Evolutionary conservation across 257 asterid species (phyloP).

Genomic region (Solanum virginianum): DNA sequence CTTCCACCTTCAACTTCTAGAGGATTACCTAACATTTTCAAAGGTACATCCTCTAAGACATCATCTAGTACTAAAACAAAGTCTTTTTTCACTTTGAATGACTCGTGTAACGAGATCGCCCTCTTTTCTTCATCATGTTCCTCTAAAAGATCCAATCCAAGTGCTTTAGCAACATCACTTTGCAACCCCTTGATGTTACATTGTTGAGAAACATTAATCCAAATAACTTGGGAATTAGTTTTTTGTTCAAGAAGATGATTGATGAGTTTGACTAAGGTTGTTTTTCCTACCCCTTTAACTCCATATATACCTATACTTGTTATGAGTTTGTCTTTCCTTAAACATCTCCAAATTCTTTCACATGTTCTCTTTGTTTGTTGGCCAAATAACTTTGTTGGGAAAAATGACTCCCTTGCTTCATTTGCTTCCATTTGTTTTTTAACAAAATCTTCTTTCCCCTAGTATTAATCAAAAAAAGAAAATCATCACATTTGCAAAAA

Average conservation of each 20-base stretch:
- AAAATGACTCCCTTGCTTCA: conserved; percentile 2
- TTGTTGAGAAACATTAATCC: conserved; percentile 14
- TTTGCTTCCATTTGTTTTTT: background rate
- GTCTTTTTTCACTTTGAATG: background rate
- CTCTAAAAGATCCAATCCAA: background rate
- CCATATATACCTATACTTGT: conserved; percentile 16
- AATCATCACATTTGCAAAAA: background rate
- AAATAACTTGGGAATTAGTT: conserved; percentile 6
- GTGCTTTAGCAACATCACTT: background rate
- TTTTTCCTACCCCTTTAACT: conserved; percentile 13
- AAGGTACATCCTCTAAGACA: background rate
- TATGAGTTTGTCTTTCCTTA: background rate
- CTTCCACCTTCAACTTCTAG: background rate
- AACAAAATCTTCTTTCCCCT: background rate
- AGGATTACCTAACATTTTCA: background rate
- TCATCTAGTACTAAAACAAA: background rate
- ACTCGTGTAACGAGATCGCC: background rate
- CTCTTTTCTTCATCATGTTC: conserved; percentile 1
- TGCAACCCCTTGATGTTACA: background rate
- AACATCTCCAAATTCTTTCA: conserved; percentile 5
- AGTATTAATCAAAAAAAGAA: background rate
- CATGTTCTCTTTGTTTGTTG: conserved; percentile 4
- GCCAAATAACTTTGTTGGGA: conserved; percentile 7
- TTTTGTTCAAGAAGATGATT: conserved; percentile 7
- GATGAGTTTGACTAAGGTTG: background rate